Evolutionary conservation across 208 protist species (phyloP), one percentile per base, ranked within the genome.

Genomic region (Strigomonas culicis): DNA sequence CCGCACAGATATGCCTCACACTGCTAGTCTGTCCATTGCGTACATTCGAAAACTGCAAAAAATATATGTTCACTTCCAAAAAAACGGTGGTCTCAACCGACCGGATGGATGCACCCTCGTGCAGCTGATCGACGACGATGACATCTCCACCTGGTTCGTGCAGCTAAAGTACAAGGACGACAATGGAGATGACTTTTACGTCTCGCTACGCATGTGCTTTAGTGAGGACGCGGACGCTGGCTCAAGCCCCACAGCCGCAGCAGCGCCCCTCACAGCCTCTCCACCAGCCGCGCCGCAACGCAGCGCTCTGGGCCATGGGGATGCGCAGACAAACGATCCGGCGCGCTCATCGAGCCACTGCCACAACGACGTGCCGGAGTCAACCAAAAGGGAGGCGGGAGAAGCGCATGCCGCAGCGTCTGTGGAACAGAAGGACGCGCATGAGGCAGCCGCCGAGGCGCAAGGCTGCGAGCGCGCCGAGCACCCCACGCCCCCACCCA

Each of bases 121-220:
- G 3, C 73, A 88, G 8, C 72, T 89, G 22, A 59, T 89, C 24
- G 88, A 94, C 72, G 84, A 92, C 25, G 88, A 92, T 46, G 81
- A 94, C 57, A 36, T 94, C 25, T 80, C 72, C 11, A 81, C 73
- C 27, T 94, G 88, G 85, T 92, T 86, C 44, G 77, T 94, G 43
- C 80, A 88, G 59, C 72, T 94, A 30, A 56, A 63, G 25, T 94
- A 94, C 72, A 64, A 70, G 43, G 79, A 90, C 27, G 82, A 90
- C 67, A 71, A 77, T 4, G 47, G 51, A 0, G 83, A 36, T 39
- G 36, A 90, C 63, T 90, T 90, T 46, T 84, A 79, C 36, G 73
- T 93, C 3, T 86, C 82, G 1, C 64, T 93, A 10, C 70, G 77
- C 8, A 39, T 93, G 17, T 75, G 71, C 31, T 93, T 90, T 64